Conservation (phyloP, 2,329 filamentous ascomycete species). For the Neopestalotiopsis sp. region DNA sequence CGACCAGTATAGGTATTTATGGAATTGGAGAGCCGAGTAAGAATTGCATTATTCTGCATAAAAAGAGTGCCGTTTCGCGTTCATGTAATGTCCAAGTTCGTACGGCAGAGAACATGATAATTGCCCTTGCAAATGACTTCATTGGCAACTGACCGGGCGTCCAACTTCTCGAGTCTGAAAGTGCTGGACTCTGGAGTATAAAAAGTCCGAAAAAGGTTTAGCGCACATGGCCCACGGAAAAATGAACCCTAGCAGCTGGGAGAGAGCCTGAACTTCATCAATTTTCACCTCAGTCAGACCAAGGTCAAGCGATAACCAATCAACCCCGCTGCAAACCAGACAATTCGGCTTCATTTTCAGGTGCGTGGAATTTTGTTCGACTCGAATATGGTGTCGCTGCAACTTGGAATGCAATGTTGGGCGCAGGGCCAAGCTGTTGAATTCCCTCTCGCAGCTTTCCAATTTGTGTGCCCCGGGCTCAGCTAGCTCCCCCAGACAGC, state of each 20-base stretch:
- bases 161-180: not conserved
- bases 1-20: not conserved
- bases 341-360: slow-evolving; percentile 16
- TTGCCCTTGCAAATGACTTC: slow-evolving; percentile 1
- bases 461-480: slow-evolving; percentile 18
- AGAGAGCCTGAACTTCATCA: slow-evolving; percentile 17
- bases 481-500: slow-evolving; percentile 18
- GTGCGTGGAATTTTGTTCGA: slow-evolving; percentile 17
- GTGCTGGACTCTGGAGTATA: not conserved
- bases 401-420: not conserved
- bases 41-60: not conserved
- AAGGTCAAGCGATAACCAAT: slow-evolving; percentile 20
- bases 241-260: slow-evolving; percentile 24
- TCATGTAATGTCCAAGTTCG: not conserved
- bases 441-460: not conserved
- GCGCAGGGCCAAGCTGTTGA: not conserved
- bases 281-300: slow-evolving; percentile 16
- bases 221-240: slow-evolving; percentile 23
- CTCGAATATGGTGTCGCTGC: not conserved
- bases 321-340: slow-evolving; percentile 21
- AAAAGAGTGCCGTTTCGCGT: not conserved
- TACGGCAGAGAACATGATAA: not conserved
- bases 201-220: slow-evolving; percentile 19
- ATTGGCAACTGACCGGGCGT: not conserved
- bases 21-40: not conserved